These are phyloP conservation scores for Talaromyces piceae DNA, from an alignment of 2,329 filamentous ascomycete species.

Conservation along the genomic window DNA sequence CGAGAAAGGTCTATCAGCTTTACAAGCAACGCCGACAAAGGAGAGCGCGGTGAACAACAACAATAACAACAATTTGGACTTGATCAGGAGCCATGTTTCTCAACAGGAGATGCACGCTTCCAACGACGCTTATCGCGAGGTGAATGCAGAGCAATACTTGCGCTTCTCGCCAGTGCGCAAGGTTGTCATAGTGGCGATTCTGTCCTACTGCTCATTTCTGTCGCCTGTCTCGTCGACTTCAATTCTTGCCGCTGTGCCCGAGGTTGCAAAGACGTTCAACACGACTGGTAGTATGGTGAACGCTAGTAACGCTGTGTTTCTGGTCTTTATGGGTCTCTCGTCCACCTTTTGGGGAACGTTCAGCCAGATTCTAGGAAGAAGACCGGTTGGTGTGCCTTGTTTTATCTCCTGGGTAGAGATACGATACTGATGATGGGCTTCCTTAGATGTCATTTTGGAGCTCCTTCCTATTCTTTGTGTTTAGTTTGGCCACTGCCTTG, in stretches of 20 bases:
- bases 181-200: slow-evolving; percentile 56
- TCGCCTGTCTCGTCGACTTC: slow-evolving; percentile 69
- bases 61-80: slow-evolving; percentile 18
- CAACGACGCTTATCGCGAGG: slow-evolving; percentile 29
- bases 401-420: neutral
- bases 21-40: slow-evolving; percentile 5
- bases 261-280: slow-evolving; percentile 58
- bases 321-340: slow-evolving; percentile 64
- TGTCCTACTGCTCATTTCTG: slow-evolving; percentile 69
- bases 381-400: slow-evolving; percentile 41
- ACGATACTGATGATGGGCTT: neutral
- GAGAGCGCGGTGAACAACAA: slow-evolving; percentile 1
- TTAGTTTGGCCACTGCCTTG: slow-evolving; percentile 65
- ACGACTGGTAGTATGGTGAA: slow-evolving; percentile 66
- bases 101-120: slow-evolving; percentile 24
- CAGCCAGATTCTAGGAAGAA: slow-evolving; percentile 57
- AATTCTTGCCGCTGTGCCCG: slow-evolving; percentile 64
- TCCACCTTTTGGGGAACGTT: slow-evolving; percentile 67
- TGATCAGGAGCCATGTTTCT: slow-evolving; percentile 26
- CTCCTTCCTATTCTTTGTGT: slow-evolving; percentile 56
- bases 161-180: slow-evolving; percentile 57
- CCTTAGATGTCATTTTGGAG: slow-evolving; percentile 53
- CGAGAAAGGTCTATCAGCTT: slow-evolving; percentile 2
- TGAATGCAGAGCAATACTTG: slow-evolving; percentile 54
- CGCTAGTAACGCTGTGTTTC: slow-evolving; percentile 66